A percentile compares a stretch with the other conserved stretches of the same genome.
phyloP scores from a whole-genome alignment of 108 stramenopile species.

The Chaetoceros muelleri region DNA sequence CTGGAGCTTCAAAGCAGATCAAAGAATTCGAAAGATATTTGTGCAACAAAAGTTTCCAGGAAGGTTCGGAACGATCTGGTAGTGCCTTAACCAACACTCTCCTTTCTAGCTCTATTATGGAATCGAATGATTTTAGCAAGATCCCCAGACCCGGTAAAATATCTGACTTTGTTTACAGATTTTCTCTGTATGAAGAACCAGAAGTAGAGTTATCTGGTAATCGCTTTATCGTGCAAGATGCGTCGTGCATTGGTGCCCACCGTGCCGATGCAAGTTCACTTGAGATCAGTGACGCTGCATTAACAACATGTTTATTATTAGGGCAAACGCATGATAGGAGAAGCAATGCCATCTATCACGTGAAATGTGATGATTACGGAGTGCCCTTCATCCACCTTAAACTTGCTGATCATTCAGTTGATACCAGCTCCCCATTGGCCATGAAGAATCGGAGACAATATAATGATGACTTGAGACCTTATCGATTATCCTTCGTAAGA shows the following conservation, averaged over 20 bases:
- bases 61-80: conserved; percentile 15
- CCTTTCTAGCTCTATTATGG: conserved; percentile 63
- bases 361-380: conserved; percentile 20
- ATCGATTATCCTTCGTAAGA: conserved; percentile 62
- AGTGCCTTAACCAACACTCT: conserved; percentile 17
- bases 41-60: conserved; percentile 34
- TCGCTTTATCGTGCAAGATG: conserved; percentile 61
- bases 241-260: conserved; percentile 32
- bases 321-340: neutral
- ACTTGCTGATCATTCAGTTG: conserved; percentile 3
- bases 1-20: conserved; percentile 2
- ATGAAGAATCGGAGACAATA: too few species aligned
- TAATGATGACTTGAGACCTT: conserved; percentile 57
- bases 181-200: conserved; percentile 66
- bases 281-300: conserved; percentile 68
- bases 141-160: conserved; percentile 67
- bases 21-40: conserved; percentile 33
- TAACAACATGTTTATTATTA: conserved; percentile 44
- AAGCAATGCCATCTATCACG: neutral
- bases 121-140: conserved; percentile 56
- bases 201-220: conserved; percentile 59
- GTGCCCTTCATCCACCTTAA: conserved; percentile 21
- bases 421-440: conserved; percentile 2
- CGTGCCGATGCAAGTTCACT: conserved; percentile 68
- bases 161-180: conserved; percentile 65